Conservation (phyloP, 2,329 filamentous ascomycete genomes). For the Blumeria hordei region DNA sequence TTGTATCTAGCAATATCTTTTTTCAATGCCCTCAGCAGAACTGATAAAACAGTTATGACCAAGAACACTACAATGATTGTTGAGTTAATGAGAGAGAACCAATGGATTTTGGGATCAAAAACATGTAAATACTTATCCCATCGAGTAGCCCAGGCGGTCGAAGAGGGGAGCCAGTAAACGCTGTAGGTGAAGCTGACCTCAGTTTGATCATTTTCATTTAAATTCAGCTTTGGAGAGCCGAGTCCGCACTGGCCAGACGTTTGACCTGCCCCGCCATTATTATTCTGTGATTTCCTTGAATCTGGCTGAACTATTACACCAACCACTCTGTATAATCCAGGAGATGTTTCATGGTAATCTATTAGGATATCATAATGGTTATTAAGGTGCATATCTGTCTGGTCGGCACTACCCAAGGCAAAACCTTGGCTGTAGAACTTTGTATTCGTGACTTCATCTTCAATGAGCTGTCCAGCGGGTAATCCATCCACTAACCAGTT, state of each 20-base stretch:
- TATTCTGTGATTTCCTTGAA: conserved; percentile 37
- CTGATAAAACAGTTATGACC: conserved; percentile 76
- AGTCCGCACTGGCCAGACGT: conserved; percentile 29
- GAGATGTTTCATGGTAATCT: conserved; percentile 65
- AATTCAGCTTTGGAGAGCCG: conserved; percentile 29
- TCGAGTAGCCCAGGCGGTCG: conserved; percentile 79
- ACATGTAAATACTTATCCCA: conserved; percentile 99
- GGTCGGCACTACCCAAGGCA: conserved; percentile 41
- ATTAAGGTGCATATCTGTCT: conserved; percentile 40
- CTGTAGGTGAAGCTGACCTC: conserved; percentile 75
- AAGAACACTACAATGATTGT: conserved; percentile 86
- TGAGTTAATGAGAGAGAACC: conserved; percentile 95
- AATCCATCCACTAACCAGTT: conserved; percentile 94
- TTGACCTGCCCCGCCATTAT: conserved; percentile 24
- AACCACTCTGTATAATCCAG: conserved; percentile 61
- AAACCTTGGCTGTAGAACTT: conserved; percentile 87
- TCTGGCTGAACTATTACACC: conserved; percentile 72
- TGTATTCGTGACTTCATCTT: conserved; percentile 50
- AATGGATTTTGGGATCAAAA: conserved; percentile 93
- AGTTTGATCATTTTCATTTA: conserved; percentile 38
- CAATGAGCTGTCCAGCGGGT: conserved; percentile 64
- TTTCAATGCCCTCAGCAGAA: conserved; percentile 63
- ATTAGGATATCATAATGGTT: conserved; percentile 91
- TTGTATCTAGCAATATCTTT: conserved; percentile 97
- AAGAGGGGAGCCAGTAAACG: conserved; percentile 65